Base-by-base conservation (phyloP, 1,284 basidiomycete species). In the Ceratobasidium sp. region DNA sequence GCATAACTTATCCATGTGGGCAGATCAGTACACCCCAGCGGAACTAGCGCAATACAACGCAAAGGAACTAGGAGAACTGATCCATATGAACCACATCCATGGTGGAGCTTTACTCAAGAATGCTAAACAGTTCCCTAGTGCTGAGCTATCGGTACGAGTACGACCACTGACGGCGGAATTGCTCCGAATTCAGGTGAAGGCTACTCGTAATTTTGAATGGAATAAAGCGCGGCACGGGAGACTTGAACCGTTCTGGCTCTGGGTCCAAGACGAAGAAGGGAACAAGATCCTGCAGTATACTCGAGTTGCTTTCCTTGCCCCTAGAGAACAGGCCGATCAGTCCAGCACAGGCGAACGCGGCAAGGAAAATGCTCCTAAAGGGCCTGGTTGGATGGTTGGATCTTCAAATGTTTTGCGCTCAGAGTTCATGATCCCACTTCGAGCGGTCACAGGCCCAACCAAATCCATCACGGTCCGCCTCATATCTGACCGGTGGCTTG, bases 401-500 rank as follows among this genome's bases (percentile, higher is more conserved):
- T 77, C 75, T 3, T 77, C 91, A 42, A 83, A 88, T 20, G 61
- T 83, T 18, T 80, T 95, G 56, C 88, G 92, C 71, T 85, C 94
- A n/a, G 92, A 96, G 64, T 97, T 98, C 83, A 87, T 95, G 73
- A 91, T 98, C 63, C 91, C 95, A 0, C 89, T 97, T 73, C 87
- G 91, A 2, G 85, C 87, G 40, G 89, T 89, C 15, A 86, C 88
- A 6, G 51, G 86, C 88, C 9, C 91, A 91, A 0, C 86, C 91
- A 13, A 68, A 55, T 92, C 89, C 20, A 86, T 95, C 67, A 91
- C 89, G 4, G 88, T 98, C 70, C 91, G 94, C 39, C 93, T 93
- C 80, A 90, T 97, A 60, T 99, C 97, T 0, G 97, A 99, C 84
- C 90, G 91, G 80, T 99, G 98, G 98, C 88, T 98, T 79, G 96